Evolutionary conservation across 139 green algal genomes (phyloP).

Genomic region (Chlorella sp.): DNA sequence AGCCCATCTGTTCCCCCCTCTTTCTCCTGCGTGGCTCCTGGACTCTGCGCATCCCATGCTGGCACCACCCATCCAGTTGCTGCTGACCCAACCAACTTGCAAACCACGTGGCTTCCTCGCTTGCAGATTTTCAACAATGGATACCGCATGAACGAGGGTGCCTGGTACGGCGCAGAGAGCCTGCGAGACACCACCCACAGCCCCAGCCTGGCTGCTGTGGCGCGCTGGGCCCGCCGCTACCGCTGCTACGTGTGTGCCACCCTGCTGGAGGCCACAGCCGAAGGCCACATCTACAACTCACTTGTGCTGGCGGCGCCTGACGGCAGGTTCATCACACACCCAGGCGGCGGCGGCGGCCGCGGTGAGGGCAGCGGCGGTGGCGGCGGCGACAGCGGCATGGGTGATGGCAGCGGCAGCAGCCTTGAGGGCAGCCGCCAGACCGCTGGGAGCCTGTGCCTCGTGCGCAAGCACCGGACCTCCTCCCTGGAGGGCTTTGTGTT

Average conservation of each 20-base stretch:
- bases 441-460: not conserved
- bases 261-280: not conserved
- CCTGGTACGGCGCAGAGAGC: not conserved
- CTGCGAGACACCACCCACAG: not conserved
- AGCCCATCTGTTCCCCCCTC: not conserved
- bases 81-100: not conserved
- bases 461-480: slow-evolving; percentile 13
- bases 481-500: slow-evolving; percentile 9
- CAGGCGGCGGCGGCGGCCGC: not conserved
- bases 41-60: not conserved
- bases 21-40: not conserved
- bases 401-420: not conserved
- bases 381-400: not conserved
- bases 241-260: not conserved
- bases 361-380: too few relatives aligned
- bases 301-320: not conserved
- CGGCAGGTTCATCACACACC: not conserved
- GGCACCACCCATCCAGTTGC: not conserved
- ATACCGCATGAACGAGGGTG: not conserved
- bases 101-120: not conserved
- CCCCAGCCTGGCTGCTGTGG: not conserved
- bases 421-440: not conserved
- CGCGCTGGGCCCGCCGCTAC: not conserved
- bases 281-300: slow-evolving; percentile 11
- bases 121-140: not conserved